Conservation (phyloP, 2,329 filamentous ascomycete species). For the Aureobasidium zeae region DNA sequence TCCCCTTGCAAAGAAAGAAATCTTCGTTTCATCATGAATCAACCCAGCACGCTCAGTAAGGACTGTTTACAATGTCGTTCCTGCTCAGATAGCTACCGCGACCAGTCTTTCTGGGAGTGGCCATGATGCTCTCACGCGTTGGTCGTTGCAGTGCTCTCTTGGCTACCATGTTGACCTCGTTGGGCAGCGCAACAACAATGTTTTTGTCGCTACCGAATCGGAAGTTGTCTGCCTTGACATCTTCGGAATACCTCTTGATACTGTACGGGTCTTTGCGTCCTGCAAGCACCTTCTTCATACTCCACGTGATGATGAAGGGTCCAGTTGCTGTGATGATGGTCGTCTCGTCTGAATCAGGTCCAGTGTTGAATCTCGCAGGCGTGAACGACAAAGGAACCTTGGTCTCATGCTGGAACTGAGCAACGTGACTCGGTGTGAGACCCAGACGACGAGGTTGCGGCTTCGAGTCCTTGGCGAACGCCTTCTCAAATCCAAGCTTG, state of each 20-base stretch:
- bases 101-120: constrained; percentile 33
- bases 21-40: constrained; percentile 12
- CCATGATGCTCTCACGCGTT: constrained; percentile 81
- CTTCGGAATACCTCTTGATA: constrained; percentile 92
- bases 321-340: constrained; percentile 95
- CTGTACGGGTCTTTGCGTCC: constrained; percentile 82
- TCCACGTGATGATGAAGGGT: constrained; percentile 96
- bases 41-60: constrained; percentile 38
- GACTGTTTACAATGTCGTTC: constrained; percentile 75
- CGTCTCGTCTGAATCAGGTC: constrained; percentile 66
- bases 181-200: constrained; percentile 90
- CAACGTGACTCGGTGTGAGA: constrained; percentile 82
- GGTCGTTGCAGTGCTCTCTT: constrained; percentile 77
- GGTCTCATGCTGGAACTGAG: constrained; percentile 95
- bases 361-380: constrained; percentile 86
- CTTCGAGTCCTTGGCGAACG: constrained; percentile 86
- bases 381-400: constrained; percentile 80
- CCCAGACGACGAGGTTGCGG: constrained; percentile 85
- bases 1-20: constrained; percentile 1
- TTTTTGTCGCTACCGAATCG: constrained; percentile 96
- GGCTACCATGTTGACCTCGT: constrained; percentile 96
- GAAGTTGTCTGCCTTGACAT: constrained; percentile 98
- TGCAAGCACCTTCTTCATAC: constrained; percentile 74
- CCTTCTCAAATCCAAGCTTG: constrained; percentile 93
- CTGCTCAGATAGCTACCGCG: constrained; percentile 61